These are phyloP conservation scores for Vigna reflexopilosa DNA, from an alignment of 306 rosid species.

Conservation along the genomic window DNA sequence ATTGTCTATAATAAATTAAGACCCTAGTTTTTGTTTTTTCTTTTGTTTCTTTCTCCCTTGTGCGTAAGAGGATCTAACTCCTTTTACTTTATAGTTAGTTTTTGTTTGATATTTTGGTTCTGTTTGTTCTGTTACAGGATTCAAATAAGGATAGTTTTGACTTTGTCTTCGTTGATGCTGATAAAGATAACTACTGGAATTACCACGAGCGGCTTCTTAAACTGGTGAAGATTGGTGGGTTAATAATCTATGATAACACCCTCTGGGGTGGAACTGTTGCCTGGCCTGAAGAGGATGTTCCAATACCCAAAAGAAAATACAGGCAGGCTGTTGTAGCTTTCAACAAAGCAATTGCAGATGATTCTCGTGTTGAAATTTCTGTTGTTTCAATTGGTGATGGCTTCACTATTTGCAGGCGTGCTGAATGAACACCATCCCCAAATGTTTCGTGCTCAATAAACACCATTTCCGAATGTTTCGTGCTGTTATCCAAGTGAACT, in stretches of 20 bases:
- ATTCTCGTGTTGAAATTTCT: conserved; percentile 27
- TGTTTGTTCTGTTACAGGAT: conserved; percentile 2
- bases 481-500: not conserved
- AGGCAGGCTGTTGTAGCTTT: conserved; percentile 9
- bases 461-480: not conserved
- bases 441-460: too few relatives aligned
- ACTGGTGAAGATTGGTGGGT: conserved; percentile 39
- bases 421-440: not conserved
- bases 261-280: conserved; percentile 45
- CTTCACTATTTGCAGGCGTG: conserved; percentile 26
- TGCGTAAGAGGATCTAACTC: too few relatives aligned
- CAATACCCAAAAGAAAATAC: not conserved
- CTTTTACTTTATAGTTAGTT: too few relatives aligned
- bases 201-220: conserved; percentile 39
- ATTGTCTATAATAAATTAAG: too few relatives aligned
- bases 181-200: conserved; percentile 39
- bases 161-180: conserved; percentile 43
- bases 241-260: conserved; percentile 41
- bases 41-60: too few relatives aligned
- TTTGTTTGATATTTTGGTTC: too few relatives aligned
- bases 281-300: conserved; percentile 1
- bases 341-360: conserved; percentile 35
- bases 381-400: conserved; percentile 39
- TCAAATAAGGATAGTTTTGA: conserved; percentile 30
- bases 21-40: too few relatives aligned